A percentile compares a stretch with the other conserved stretches of the same genome.
Conservation (phyloP, 371 early-diverging fungal species). For the Zancudomyces culisetae region DNA sequence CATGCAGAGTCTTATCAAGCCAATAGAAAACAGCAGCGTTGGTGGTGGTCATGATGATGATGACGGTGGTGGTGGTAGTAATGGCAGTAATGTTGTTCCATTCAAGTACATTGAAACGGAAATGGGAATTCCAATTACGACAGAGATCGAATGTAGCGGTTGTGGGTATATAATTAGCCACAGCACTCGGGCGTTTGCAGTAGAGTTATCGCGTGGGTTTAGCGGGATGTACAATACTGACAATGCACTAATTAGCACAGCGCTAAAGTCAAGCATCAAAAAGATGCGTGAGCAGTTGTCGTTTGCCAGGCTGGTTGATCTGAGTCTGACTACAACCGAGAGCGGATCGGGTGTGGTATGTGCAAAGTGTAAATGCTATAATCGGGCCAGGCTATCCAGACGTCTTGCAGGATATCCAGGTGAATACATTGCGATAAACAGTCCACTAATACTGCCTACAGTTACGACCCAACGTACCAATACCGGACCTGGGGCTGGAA, state of each 20-base stretch:
- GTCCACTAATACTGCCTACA: not conserved
- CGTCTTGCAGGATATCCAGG: not conserved
- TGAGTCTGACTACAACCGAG: not conserved
- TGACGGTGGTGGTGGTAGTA: no score
- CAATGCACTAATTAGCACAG: not conserved
- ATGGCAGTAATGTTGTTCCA: not conserved
- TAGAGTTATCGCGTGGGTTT: not conserved
- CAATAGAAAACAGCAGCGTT: not conserved
- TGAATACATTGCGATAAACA: not conserved
- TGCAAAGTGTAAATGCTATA: not conserved
- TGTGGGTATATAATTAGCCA: not conserved
- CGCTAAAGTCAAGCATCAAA: not conserved
- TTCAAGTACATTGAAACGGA: conserved; percentile 6
- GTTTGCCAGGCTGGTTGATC: not conserved
- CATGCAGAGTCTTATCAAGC: conserved; percentile 34
- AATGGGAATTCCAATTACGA: conserved; percentile 13
- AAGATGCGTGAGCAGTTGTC: not conserved
- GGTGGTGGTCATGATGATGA: not conserved
- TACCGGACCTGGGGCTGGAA: no score
- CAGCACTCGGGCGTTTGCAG: not conserved
- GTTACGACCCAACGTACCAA: not conserved
- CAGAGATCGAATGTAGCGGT: conserved; percentile 7
- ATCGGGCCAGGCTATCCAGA: not conserved
- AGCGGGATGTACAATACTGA: not conserved
- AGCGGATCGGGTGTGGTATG: not conserved